Evolutionary conservation across 139 green algal species (phyloP).

Genomic region (Chlorella sp.): DNA sequence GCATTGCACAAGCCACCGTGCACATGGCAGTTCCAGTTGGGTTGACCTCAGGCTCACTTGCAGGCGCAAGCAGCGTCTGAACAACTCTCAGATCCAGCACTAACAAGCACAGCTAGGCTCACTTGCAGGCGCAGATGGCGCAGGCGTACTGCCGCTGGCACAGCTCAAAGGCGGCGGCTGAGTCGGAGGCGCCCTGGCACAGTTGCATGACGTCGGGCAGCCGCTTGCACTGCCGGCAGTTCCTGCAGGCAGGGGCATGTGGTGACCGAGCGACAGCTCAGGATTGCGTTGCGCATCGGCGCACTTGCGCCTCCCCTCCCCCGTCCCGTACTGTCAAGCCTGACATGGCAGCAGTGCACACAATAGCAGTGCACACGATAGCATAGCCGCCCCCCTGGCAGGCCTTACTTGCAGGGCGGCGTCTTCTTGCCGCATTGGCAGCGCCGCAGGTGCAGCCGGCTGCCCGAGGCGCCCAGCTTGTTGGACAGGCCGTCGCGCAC

Average conservation of each 20-base stretch:
- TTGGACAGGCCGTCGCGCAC: constrained; percentile 55
- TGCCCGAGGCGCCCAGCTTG: constrained; percentile 36
- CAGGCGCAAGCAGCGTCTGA: neutral
- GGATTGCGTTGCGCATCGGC: neutral
- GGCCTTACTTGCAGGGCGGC: constrained; percentile 45
- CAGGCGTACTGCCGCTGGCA: constrained; percentile 51
- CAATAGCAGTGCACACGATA: neutral
- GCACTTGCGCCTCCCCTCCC: neutral
- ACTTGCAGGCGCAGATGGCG: constrained; percentile 62
- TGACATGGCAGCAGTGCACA: neutral
- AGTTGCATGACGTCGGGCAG: constrained; percentile 54
- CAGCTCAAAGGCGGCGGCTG: constrained; percentile 34
- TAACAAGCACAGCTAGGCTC: neutral
- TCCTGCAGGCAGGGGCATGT: constrained; percentile 40
- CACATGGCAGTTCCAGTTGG: no score
- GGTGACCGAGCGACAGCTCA: neutral
- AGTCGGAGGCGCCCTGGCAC: constrained; percentile 6
- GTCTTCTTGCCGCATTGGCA: constrained; percentile 65
- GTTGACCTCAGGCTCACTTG: no score
- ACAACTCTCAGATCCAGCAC: neutral
- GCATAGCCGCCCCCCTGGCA: neutral
- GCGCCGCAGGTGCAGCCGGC: constrained; percentile 59
- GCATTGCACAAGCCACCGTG: no score
- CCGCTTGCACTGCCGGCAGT: constrained; percentile 61
- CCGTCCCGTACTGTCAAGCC: neutral